Base-by-base conservation (phyloP, 805 yeast species). In the Komagataella phaffii region DNA sequence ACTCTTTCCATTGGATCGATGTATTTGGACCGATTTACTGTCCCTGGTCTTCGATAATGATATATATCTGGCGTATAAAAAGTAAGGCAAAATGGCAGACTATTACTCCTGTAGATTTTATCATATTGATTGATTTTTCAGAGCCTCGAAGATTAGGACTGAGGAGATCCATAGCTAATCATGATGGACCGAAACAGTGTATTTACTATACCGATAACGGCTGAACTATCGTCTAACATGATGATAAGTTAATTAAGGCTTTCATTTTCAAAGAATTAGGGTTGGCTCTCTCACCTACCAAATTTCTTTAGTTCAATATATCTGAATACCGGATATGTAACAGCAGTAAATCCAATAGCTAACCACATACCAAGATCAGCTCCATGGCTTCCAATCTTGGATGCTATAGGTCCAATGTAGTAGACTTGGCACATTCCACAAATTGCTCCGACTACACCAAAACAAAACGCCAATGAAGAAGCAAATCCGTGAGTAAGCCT, bases 361-460 rank as follows among this genome's bases (percentile, higher is more conserved):
- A 88, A 63, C 80, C 90, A 85, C 77, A 83, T 81, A 21, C 93
- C 96, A 45, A 88, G 63, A 63, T 88, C 96, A 17, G 88, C 95
- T 52, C 86, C 89, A 54, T 65, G 64, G 5, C 73, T 80, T 18
- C 95, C 95, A 14, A 85, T 68, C 3, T 70, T 58, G 24, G 64
- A 64, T 10, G 95, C 95, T 8, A 88, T 57, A 0, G 88, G 88
- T 0, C 96, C 96, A 6, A 76, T 71, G 74, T 84, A 88, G 65
- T 88, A 88, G 6, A 81, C 85, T 64, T 88, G 96, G 23, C 85
- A 75, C 96, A 88, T 88, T 6, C 96, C 95, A 18, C 88, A 68
- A 2, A 85, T 88, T 0, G 88, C 95, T 48, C 95, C 96, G 0
- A 79, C 85, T 17, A 82, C 82, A 47, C 96, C 96, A 51, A 75